phyloP scores from a whole-genome alignment of 805 yeast species.

The Ogataea chonburiensis region DNA sequence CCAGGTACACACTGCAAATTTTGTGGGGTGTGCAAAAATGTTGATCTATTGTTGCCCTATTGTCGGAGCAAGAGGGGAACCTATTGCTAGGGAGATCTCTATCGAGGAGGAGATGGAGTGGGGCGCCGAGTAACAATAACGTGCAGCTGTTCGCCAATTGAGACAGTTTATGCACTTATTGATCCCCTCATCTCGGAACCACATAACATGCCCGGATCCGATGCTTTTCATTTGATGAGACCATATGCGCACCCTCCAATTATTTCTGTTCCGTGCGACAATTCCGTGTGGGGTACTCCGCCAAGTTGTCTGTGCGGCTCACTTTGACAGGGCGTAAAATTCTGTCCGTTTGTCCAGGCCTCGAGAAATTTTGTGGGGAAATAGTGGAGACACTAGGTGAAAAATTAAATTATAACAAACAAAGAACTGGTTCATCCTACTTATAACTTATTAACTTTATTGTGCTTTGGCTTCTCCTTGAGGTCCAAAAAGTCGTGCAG shows the following conservation, averaged over 20 bases:
- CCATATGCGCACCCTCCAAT: constrained; percentile 7
- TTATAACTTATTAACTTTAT: constrained; percentile 22
- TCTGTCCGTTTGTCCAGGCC: constrained; percentile 3
- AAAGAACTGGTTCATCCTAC: constrained; percentile 14
- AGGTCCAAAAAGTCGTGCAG: constrained; percentile 35
- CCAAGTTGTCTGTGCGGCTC: constrained; percentile 6
- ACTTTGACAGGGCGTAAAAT: constrained; percentile 1
- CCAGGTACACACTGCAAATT: constrained; percentile 3
- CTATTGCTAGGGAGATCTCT: constrained; percentile 2
- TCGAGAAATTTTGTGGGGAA: constrained; percentile 5
- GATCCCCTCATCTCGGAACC: constrained; percentile 16
- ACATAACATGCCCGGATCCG: constrained; percentile 4
- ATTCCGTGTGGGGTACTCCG: constrained; percentile 9
- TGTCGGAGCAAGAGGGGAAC: constrained; percentile 10
- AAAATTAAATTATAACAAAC: no score
- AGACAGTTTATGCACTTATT: background rate
- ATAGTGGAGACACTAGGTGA: constrained; percentile 5
- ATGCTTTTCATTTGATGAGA: constrained; percentile 11
- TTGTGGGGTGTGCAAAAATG: constrained; percentile 7
- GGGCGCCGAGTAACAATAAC: constrained; percentile 4
- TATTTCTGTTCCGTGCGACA: constrained; percentile 11
- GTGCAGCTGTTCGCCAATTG: background rate
- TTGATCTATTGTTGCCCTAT: constrained; percentile 13
- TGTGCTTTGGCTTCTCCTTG: constrained; percentile 29
- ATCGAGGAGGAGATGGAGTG: constrained; percentile 21